phyloP scores from a whole-genome alignment of 495 filamentous ascomycete genomes.

The Chaetomium tenue region DNA sequence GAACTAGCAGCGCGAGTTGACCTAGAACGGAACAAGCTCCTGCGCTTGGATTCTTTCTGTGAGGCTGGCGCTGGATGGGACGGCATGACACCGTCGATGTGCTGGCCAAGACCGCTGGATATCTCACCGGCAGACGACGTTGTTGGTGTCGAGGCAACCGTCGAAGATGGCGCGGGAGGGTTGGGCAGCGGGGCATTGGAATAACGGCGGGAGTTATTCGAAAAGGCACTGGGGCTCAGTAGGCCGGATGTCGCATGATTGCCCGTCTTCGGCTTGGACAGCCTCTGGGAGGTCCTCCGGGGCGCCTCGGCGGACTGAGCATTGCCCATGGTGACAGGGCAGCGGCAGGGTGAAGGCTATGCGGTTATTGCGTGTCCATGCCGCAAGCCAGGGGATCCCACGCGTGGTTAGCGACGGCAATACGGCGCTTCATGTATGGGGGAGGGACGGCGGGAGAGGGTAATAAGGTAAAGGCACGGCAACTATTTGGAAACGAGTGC shows the following conservation, averaged over 20 bases:
- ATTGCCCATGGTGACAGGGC: constrained; percentile 46
- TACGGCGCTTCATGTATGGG: constrained; percentile 29
- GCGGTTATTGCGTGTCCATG: constrained; percentile 45
- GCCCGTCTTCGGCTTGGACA: constrained; percentile 50
- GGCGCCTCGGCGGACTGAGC: constrained; percentile 44
- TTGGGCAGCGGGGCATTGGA: constrained; percentile 33
- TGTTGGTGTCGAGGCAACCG: constrained; percentile 26
- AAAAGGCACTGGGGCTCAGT: constrained; percentile 40
- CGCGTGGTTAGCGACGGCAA: constrained; percentile 26
- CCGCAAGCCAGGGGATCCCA: constrained; percentile 29
- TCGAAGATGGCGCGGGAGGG: constrained; percentile 25
- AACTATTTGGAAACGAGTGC: constrained; percentile 7
- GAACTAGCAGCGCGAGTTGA: constrained; percentile 30
- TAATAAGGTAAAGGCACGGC: constrained; percentile 29
- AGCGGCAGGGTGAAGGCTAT: constrained; percentile 40
- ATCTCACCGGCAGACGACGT: constrained; percentile 21
- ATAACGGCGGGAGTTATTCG: constrained; percentile 36
- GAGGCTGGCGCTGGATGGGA: constrained; percentile 20
- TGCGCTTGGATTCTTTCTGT: constrained; percentile 27
- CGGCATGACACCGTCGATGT: constrained; percentile 26
- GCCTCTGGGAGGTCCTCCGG: constrained; percentile 43
- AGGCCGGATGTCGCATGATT: constrained; percentile 48
- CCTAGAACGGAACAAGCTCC: constrained; percentile 38
- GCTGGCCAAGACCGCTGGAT: constrained; percentile 12
- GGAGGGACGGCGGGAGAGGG: constrained; percentile 9